phyloP scores from a whole-genome alignment of 768 basidiomycete genomes.

The Gloeostereum incarnatum region DNA sequence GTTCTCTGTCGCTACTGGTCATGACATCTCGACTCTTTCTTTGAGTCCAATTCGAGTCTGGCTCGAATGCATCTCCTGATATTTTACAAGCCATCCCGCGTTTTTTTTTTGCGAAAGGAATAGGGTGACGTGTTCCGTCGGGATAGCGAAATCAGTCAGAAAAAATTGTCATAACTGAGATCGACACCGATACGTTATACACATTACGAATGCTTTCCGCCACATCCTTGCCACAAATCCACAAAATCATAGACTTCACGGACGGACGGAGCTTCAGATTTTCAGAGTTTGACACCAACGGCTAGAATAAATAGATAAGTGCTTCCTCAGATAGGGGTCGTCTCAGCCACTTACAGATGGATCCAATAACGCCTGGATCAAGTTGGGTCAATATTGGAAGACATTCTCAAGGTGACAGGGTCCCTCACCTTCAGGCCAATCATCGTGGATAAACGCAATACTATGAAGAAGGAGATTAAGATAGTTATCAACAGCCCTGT shows the following conservation, averaged over 20 bases:
- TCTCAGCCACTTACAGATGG: conserved; percentile 17
- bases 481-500: neutral
- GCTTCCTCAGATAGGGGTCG: neutral
- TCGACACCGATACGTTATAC: neutral
- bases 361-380: conserved; percentile 20
- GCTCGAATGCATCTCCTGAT: too few species aligned
- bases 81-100: too few species aligned
- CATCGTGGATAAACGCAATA: conserved; percentile 17
- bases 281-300: conserved; percentile 19
- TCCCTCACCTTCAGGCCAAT: conserved; percentile 21
- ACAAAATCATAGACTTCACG: neutral
- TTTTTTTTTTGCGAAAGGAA: too few species aligned
- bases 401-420: too few species aligned
- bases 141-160: neutral
- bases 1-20: too few species aligned
- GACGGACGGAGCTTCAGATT: conserved; percentile 3
- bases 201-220: neutral
- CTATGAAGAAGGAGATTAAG: conserved; percentile 6
- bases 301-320: conserved; percentile 10
- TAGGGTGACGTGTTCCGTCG: too few species aligned
- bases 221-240: neutral
- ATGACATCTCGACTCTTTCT: too few species aligned
- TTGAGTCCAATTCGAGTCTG: too few species aligned
- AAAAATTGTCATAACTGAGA: neutral
- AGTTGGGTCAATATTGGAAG: too few species aligned